These are phyloP conservation scores for Phytophthora vignae DNA, from an alignment of 352 stramenopile genomes.

Conservation along the genomic window DNA sequence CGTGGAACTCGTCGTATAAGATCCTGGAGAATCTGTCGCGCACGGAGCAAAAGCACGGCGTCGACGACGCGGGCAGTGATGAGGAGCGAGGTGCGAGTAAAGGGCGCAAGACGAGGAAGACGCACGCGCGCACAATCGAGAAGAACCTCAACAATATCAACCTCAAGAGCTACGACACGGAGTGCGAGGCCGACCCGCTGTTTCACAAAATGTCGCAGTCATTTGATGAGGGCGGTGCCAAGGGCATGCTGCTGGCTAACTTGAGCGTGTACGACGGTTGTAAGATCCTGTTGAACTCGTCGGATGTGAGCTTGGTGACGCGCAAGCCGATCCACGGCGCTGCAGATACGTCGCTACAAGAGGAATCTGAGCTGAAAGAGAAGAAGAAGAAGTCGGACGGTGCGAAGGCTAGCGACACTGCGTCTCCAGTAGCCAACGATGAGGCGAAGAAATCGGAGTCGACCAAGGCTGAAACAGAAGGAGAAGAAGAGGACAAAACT, in stretches of 20 bases:
- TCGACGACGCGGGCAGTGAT: conserved; percentile 29
- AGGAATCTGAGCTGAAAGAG: background rate
- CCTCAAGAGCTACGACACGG: conserved; percentile 86
- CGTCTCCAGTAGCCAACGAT: conserved; percentile 10
- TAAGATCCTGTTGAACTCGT: conserved; percentile 86
- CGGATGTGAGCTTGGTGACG: conserved; percentile 71
- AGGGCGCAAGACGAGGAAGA: conserved; percentile 56
- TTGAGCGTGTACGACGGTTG: conserved; percentile 90
- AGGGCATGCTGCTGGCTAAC: conserved; percentile 94
- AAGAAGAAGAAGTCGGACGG: conserved; percentile 16
- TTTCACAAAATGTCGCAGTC: conserved; percentile 95
- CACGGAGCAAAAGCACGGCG: conserved; percentile 66
- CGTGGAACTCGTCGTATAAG: conserved; percentile 97
- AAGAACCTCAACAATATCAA: conserved; percentile 91
- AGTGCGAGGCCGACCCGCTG: conserved; percentile 90
- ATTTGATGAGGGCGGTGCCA: conserved; percentile 93
- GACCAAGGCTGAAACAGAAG: background rate
- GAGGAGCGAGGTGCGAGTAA: conserved; percentile 41
- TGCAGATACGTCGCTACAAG: conserved; percentile 27
- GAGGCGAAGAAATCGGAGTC: conserved; percentile 9
- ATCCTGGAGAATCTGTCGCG: conserved; percentile 98
- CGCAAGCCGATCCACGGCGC: conserved; percentile 48
- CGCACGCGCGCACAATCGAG: conserved; percentile 79
- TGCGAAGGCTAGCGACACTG: conserved; percentile 1
- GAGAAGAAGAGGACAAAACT: background rate